Evolutionary conservation across 495 filamentous ascomycete species (phyloP), one percentile per base, ranked within the genome.

Genomic region (Thozetella sp.): DNA sequence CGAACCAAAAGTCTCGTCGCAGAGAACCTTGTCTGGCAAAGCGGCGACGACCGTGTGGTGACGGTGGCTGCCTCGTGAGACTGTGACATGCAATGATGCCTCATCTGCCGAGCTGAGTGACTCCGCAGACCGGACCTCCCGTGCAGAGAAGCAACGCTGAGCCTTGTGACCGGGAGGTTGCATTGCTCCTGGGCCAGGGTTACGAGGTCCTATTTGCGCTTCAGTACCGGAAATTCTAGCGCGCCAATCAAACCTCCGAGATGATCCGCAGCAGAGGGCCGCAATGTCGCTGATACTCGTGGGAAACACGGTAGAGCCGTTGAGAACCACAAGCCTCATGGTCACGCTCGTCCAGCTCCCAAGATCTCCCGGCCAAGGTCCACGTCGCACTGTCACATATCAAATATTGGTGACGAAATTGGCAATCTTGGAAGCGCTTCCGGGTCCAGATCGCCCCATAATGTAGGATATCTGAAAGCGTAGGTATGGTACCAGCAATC

Each of bases 371-470:
- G 46, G 22, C 46, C 53, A 12, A 22, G 43, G 3, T 50, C 30
- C 40, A 23, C 43, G 43, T 40, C 26, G 54, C 22, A 40, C 46
- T 17, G 55, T 57, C 55, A 57, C 55, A 57, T 57, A 11, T 57
- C 55, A 57, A 40, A n/a, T 10, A 48, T 57, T 48, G 37, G 15
- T 25, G 43, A 57, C 55, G 55, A 57, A 53, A 58, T 58, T 58
- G 56, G 56, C 56, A 58, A 58, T 58, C 37, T 58, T 58, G 56
- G 56, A 52, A 43, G 25, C 25, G n/a, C 19, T 43, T 40, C 51
- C 56, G 46, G 48, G 48, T 19, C 19, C 45, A 34, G 56, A 50
- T 58, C 56, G 43, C 27, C 25, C 56, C 19, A 48, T 48, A 48
- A 10, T 10, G 20, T 10, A 19, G n/a, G 6, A 6, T 37, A 15